Evolutionary conservation across 345 rosid species (phyloP).

Genomic region (Draba incana): DNA sequence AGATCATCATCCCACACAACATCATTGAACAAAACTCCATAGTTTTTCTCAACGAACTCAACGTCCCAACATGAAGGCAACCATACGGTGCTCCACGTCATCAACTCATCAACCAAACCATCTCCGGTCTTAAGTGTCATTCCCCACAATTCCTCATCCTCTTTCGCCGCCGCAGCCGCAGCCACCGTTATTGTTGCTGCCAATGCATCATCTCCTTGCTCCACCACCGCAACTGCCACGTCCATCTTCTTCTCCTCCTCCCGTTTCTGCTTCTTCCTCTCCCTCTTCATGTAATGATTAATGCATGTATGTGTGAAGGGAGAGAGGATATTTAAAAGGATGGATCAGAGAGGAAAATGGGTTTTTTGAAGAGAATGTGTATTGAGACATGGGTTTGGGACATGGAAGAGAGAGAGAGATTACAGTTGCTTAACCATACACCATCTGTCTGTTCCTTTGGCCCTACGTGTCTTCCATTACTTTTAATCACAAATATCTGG

Average conservation of each 20-base stretch:
- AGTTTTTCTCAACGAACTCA: conserved; percentile 41
- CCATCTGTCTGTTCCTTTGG: conserved; percentile 40
- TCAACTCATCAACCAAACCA: conserved; percentile 32
- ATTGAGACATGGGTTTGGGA: conserved; percentile 40
- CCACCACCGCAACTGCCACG: conserved; percentile 26
- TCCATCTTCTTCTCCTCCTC: conserved; percentile 18
- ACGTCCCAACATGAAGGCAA: conserved; percentile 41
- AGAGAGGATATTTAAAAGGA: conserved; percentile 28
- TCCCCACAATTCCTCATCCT: conserved; percentile 38
- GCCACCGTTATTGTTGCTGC: conserved; percentile 37
- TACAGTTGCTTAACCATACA: conserved; percentile 32
- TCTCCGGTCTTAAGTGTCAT: conserved; percentile 22
- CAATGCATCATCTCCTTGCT: conserved; percentile 33
- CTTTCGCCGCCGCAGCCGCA: conserved; percentile 41
- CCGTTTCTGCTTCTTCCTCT: conserved; percentile 20
- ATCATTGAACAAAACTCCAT: conserved; percentile 38
- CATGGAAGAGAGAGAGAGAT: conserved; percentile 33
- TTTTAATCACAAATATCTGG: conserved; percentile 27
- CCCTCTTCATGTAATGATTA: conserved; percentile 34
- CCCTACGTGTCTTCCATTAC: conserved; percentile 45
- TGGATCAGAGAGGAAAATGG: conserved; percentile 10
- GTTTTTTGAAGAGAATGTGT: conserved; percentile 25
- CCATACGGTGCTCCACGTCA: conserved; percentile 40
- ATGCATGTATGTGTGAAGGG: conserved; percentile 26
- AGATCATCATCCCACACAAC: conserved; percentile 44